Percentiles rank a stretch among this genome's conserved stretches.
Evolutionary conservation across 331 rosid genomes (phyloP).

Genomic region (Dryas integrifolia): DNA sequence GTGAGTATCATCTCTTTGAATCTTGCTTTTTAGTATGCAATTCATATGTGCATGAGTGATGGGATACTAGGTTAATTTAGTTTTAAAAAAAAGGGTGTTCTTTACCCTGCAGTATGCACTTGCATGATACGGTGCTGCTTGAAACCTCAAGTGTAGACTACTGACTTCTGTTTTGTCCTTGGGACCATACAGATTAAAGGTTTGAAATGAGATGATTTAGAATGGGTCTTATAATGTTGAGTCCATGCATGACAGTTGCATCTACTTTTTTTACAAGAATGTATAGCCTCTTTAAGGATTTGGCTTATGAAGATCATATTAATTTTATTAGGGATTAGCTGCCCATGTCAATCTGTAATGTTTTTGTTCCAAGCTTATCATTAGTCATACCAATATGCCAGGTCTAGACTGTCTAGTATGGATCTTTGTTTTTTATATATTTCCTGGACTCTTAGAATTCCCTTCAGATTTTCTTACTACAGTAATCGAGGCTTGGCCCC

Average conservation of each 20-base stretch:
- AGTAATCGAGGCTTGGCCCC: not conserved
- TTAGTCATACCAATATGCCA: not conserved
- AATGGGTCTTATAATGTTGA: not conserved
- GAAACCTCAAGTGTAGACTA: not conserved
- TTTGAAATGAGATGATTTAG: not conserved
- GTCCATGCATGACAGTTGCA: not conserved
- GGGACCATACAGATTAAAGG: not conserved
- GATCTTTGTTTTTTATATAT: not conserved
- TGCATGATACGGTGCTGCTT: not conserved
- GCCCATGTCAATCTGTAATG: not conserved
- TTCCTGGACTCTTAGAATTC: not conserved
- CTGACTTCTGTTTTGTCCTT: not conserved
- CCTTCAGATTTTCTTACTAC: not conserved
- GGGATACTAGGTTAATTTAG: conserved; percentile 1
- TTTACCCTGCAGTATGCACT: not conserved
- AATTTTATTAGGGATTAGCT: not conserved
- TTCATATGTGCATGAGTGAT: not conserved
- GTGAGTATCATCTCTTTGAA: conserved; percentile 42
- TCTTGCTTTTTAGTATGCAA: conserved; percentile 1
- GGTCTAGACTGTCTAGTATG: not conserved
- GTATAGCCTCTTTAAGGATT: not conserved
- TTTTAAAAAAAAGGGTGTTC: not conserved
- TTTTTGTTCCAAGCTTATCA: not conserved
- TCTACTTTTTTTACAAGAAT: not conserved
- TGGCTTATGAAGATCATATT: not conserved